Base-by-base conservation (phyloP, 257 asterid genomes). In the Nicotiana otophora region DNA sequence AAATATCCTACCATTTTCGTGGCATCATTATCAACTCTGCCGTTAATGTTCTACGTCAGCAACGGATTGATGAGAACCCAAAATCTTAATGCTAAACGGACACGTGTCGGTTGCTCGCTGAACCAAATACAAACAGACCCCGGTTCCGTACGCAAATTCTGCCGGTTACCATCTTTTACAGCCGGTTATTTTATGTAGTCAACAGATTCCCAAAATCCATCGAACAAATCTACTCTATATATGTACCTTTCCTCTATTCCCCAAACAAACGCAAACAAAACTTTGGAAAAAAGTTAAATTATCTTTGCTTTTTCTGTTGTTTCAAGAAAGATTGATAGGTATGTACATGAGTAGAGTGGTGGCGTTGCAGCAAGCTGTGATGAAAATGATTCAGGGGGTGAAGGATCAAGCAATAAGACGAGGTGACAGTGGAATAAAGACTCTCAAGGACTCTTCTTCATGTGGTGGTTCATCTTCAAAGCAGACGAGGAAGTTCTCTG, bases 381-480 rank as follows among this genome's bases (percentile, higher is more conserved):
- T 82, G 83, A 81, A 90, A 86, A 86, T 55, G 88, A 72, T 88
- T 90, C 92, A 89, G 84, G 90, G 90, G 87, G 80, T 87, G 33
- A 90, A 89, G 82, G 95, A 91, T 19, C 88, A 82, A 66, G 86
- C 86, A 58, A 46, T 90, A 19, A 90, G 87, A 51, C 76, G 77
- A 3, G 88, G 85, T 46, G 51, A 79, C 15, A 16, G 84, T 51
- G 60, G 60, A 79, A 53, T 86, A 46, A 81, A 83, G 82, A 54
- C 88, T 26, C 17, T 81, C 6, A 88, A 86, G 84, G 91, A 84
- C 70, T 80, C 86, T 4, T 63, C 68, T 48, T 60, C 69, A 20
- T 77, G 78, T 23, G 77, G 34, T 23, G 81, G 77, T 70, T 23
- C 87, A 28, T 68, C 88, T 17, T 61, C 90, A 4, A 81, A 79